A percentile compares a stretch with the other conserved stretches of the same genome.
These are phyloP conservation scores for Canna indica DNA, from an alignment of 176 grass and related monocot species.

Conservation along the genomic window DNA sequence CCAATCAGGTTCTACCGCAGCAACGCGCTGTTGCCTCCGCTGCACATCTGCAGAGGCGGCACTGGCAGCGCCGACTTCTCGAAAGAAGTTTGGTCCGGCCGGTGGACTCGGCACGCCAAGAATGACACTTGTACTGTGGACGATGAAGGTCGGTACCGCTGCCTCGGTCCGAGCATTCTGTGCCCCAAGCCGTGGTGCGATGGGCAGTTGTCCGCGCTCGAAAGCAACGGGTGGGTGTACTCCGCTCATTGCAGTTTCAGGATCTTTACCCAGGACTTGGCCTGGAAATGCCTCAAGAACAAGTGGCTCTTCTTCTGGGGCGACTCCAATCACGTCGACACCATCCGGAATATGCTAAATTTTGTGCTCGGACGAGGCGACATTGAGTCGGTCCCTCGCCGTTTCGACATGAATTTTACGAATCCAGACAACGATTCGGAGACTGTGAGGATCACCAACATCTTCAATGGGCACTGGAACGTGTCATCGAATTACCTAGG, in stretches of 20 bases:
- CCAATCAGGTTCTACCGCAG: conserved; percentile 29
- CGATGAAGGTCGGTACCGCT: conserved; percentile 59
- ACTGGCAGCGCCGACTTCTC: conserved; percentile 58
- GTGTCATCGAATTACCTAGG: conserved; percentile 78
- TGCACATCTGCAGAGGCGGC: conserved; percentile 36
- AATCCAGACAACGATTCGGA: conserved; percentile 38
- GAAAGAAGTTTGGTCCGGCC: conserved; percentile 47
- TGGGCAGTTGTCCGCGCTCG: conserved; percentile 56
- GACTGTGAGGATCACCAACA: conserved; percentile 67
- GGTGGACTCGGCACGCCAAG: conserved; percentile 77
- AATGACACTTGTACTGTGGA: conserved; percentile 47
- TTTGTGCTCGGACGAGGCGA: conserved; percentile 64
- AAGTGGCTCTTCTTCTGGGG: conserved; percentile 99
- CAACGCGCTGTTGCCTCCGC: conserved; percentile 34
- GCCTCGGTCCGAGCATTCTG: conserved; percentile 36
- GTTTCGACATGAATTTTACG: conserved; percentile 49
- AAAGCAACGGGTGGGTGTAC: conserved; percentile 99
- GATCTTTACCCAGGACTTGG: conserved; percentile 47
- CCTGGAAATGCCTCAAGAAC: conserved; percentile 72
- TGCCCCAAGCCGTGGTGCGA: conserved; percentile 84
- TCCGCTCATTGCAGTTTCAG: conserved; percentile 89
- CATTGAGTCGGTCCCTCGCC: conserved; percentile 43
- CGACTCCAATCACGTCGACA: conserved; percentile 97
- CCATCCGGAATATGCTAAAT: conserved; percentile 69
- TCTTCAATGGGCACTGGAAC: conserved; percentile 99